These are phyloP conservation scores for Mortierella alpina DNA, from an alignment of 192 early-diverging fungal genomes.

Conservation along the genomic window DNA sequence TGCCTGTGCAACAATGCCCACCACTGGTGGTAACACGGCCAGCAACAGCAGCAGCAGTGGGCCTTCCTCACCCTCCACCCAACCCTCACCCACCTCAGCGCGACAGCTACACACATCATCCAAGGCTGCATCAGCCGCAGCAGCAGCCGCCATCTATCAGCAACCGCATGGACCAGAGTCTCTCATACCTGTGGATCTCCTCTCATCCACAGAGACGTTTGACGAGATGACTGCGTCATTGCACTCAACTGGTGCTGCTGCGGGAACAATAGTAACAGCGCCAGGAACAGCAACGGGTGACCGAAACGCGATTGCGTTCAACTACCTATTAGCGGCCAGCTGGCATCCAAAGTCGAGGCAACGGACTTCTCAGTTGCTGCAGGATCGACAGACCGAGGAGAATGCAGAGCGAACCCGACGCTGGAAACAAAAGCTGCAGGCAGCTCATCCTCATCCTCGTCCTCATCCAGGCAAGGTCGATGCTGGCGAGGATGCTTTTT, in stretches of 20 bases:
- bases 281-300: background rate
- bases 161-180: constrained; percentile 15
- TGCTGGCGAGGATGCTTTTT: constrained; percentile 70
- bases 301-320: constrained; percentile 29
- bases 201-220: too few species aligned
- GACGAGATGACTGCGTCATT: background rate
- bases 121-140: background rate
- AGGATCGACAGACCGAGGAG: constrained; percentile 10
- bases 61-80: background rate
- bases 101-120: constrained; percentile 16
- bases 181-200: constrained; percentile 6
- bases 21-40: background rate
- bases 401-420: constrained; percentile 18
- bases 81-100: background rate
- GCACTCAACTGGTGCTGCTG: background rate
- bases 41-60: background rate
- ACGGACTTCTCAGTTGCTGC: background rate
- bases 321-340: constrained; percentile 41
- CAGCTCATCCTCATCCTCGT: constrained; percentile 9
- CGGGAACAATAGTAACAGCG: constrained; percentile 3
- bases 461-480: constrained; percentile 61
- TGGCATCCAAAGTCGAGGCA: constrained; percentile 38
- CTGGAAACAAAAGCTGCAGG: constrained; percentile 22
- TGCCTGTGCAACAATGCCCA: background rate
- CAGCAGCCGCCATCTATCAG: background rate